phyloP scores from a whole-genome alignment of 2,329 filamentous ascomycete species.

The Tolypocladium sp. region DNA sequence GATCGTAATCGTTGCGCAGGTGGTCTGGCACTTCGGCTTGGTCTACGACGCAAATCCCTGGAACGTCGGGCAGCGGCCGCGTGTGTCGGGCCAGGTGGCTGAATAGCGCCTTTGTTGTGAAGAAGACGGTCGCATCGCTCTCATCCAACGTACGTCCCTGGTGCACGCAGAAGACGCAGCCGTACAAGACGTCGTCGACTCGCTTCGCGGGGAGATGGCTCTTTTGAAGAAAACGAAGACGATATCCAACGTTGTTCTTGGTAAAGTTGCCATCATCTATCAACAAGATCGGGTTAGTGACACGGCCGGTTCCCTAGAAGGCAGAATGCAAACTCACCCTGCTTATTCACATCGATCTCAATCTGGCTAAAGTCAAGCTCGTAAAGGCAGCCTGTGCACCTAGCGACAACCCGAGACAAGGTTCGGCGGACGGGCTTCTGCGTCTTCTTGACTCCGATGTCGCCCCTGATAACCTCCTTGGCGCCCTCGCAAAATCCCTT shows the following conservation, averaged over 20 bases:
- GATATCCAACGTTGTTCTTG: conserved; percentile 37
- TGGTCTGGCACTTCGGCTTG: conserved; percentile 27
- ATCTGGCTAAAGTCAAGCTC: conserved; percentile 44
- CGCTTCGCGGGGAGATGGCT: conserved; percentile 40
- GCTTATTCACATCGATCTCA: conserved; percentile 40
- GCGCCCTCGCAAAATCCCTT: conserved; percentile 49
- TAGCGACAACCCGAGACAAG: conserved; percentile 26
- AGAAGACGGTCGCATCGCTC: conserved; percentile 49
- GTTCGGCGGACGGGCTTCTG: conserved; percentile 34
- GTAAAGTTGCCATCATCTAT: conserved; percentile 32
- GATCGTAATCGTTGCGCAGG: conserved; percentile 41
- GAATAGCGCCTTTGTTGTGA: conserved; percentile 42
- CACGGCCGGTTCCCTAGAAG: neutral
- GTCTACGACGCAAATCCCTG: conserved; percentile 40
- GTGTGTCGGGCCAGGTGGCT: conserved; percentile 43
- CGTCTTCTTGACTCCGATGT: conserved; percentile 39
- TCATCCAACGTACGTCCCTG: conserved; percentile 39
- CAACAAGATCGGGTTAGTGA: neutral
- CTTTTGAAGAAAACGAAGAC: conserved; percentile 47
- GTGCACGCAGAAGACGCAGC: conserved; percentile 45
- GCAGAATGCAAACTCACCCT: conserved; percentile 25
- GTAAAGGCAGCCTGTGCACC: conserved; percentile 43
- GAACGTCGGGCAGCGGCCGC: conserved; percentile 39
- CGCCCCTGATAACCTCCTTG: conserved; percentile 37
- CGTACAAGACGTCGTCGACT: conserved; percentile 44